Percentiles rank a stretch among this genome's conserved stretches.
phyloP scores from a whole-genome alignment of 805 yeast species.

The Metschnikowia hibisci region DNA sequence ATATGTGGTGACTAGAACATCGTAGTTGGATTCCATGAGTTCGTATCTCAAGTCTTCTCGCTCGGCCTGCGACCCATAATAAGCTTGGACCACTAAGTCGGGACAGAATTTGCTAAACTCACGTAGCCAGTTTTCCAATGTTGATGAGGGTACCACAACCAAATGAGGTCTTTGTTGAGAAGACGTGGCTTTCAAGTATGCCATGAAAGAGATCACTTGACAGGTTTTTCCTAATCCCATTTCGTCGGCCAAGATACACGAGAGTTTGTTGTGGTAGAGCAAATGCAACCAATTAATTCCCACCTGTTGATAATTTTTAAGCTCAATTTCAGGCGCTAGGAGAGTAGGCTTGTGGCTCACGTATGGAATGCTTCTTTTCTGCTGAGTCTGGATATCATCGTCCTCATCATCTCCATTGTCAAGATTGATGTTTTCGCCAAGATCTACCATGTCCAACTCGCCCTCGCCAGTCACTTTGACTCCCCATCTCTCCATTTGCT shows the following conservation, averaged over 20 bases:
- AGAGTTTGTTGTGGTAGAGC: slow-evolving; percentile 70
- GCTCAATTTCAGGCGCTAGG: slow-evolving; percentile 56
- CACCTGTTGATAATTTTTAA: slow-evolving; percentile 93
- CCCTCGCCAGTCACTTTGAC: slow-evolving; percentile 68
- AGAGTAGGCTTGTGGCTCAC: slow-evolving; percentile 70
- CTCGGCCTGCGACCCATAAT: slow-evolving; percentile 84
- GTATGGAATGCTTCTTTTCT: slow-evolving; percentile 33
- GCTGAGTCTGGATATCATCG: slow-evolving; percentile 28
- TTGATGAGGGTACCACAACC: slow-evolving; percentile 93
- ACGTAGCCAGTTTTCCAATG: slow-evolving; percentile 95
- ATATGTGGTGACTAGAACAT: slow-evolving; percentile 92
- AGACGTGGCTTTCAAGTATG: slow-evolving; percentile 71
- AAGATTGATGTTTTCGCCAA: slow-evolving; percentile 14
- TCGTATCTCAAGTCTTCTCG: slow-evolving; percentile 80
- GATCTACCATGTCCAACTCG: slow-evolving; percentile 61
- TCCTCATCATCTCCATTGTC: slow-evolving; percentile 26
- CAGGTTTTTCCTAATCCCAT: slow-evolving; percentile 98
- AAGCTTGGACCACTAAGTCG: slow-evolving; percentile 74
- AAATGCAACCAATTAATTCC: slow-evolving; percentile 92
- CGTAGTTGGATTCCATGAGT: slow-evolving; percentile 57
- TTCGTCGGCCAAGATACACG: slow-evolving; percentile 96
- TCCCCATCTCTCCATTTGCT: slow-evolving; percentile 84
- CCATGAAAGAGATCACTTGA: slow-evolving; percentile 89
- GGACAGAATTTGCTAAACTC: slow-evolving; percentile 93
- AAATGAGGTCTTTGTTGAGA: slow-evolving; percentile 71